Percentiles rank a stretch among this genome's conserved stretches.
phyloP scores from a whole-genome alignment of 192 early-diverging fungal genomes.

The Chytriomyces sp. region DNA sequence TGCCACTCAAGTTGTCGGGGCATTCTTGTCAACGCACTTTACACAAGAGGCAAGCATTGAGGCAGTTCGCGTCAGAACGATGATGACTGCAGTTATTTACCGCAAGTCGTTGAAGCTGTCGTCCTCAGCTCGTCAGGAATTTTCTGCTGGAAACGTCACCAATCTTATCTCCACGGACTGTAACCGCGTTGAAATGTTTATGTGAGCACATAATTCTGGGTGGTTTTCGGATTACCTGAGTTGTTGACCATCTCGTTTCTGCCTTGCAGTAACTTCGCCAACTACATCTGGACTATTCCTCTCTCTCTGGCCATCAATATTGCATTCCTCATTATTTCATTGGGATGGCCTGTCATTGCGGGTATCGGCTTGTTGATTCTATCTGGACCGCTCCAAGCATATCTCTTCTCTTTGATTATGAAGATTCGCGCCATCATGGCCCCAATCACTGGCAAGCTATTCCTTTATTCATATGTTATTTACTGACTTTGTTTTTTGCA shows the following conservation, averaged over 20 bases:
- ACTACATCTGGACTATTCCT: constrained; percentile 56
- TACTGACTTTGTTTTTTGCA: constrained; percentile 72
- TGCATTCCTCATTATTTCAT: constrained; percentile 47
- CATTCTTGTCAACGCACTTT: constrained; percentile 42
- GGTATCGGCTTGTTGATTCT: constrained; percentile 52
- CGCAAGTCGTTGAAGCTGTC: constrained; percentile 61
- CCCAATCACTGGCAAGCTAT: constrained; percentile 69
- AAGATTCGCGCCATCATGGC: constrained; percentile 45
- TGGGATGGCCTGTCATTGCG: constrained; percentile 51
- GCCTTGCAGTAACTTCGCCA: constrained; percentile 53
- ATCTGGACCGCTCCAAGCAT: constrained; percentile 44
- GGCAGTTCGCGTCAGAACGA: constrained; percentile 49
- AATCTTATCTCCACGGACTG: constrained; percentile 56
- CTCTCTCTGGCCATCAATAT: constrained; percentile 68
- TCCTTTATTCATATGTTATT: constrained; percentile 71
- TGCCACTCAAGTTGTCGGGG: constrained; percentile 12
- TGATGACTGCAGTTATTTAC: constrained; percentile 60
- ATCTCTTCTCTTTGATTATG: constrained; percentile 38
- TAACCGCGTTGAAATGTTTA: constrained; percentile 23
- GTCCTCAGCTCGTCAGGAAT: constrained; percentile 55
- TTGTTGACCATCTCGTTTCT: not conserved
- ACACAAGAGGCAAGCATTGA: constrained; percentile 39
- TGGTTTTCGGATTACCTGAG: constrained; percentile 13
- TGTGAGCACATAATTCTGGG: not conserved
- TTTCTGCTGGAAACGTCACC: constrained; percentile 61